Conservation (phyloP, 257 asterid species). For the Solanum habrochaites region DNA sequence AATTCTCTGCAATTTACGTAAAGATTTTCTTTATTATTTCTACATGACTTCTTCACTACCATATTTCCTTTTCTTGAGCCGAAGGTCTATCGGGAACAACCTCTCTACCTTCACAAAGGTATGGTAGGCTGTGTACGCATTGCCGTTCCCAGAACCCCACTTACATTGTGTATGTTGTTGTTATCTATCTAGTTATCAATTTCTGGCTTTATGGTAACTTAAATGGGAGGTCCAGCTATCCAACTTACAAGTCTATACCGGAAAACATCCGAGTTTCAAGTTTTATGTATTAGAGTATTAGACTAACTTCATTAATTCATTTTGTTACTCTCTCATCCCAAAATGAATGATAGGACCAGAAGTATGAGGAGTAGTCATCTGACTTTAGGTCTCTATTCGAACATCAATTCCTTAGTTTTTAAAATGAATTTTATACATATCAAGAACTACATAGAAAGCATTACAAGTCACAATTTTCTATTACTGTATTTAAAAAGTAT, state of each 20-base stretch:
- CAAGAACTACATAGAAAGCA: neutral
- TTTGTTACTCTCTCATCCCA: neutral
- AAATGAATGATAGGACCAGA: neutral
- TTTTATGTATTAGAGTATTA: neutral
- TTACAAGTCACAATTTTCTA: neutral
- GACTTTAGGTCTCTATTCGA: neutral
- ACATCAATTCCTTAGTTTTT: neutral
- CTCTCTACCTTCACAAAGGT: neutral
- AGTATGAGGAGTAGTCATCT: neutral
- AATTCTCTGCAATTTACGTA: neutral
- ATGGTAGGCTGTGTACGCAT: neutral
- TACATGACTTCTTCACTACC: neutral
- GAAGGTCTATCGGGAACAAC: neutral
- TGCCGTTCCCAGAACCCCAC: neutral
- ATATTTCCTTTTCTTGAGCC: neutral
- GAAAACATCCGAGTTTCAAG: neutral
- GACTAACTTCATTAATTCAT: neutral
- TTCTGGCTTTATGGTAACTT: neutral
- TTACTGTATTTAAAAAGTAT: neutral
- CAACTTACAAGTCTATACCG: neutral
- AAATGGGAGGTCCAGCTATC: neutral
- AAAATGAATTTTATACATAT: neutral
- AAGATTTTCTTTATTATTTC: neutral
- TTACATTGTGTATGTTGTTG: neutral
- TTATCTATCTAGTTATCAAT: neutral